Conservation (phyloP, 352 stramenopile species). For the Plasmopara halstedii region DNA sequence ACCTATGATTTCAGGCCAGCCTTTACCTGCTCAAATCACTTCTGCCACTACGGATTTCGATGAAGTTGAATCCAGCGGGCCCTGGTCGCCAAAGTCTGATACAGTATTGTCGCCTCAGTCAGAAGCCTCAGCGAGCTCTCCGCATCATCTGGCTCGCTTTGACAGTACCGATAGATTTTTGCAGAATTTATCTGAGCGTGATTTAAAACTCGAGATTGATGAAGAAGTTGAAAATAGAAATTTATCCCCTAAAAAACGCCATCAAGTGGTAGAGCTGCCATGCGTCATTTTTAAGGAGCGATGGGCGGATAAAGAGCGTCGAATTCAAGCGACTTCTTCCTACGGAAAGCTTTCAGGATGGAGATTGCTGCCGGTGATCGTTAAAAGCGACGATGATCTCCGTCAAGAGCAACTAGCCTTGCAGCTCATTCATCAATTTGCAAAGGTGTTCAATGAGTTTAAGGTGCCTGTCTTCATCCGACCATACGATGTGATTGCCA, state of each 20-base stretch:
- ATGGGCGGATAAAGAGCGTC: constrained; percentile 91
- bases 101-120: constrained; percentile 45
- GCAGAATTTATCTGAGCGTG: constrained; percentile 54
- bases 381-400: constrained; percentile 98
- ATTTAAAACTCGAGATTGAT: constrained; percentile 62
- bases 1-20: constrained; percentile 7
- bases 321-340: constrained; percentile 82
- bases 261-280: constrained; percentile 28
- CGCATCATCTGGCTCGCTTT: constrained; percentile 45
- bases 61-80: constrained; percentile 19
- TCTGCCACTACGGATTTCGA: constrained; percentile 14
- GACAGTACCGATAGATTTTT: constrained; percentile 76
- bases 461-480: constrained; percentile 92
- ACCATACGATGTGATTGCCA: constrained; percentile 96
- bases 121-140: constrained; percentile 46
- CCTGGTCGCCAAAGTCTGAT: constrained; percentile 61
- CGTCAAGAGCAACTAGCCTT: constrained; percentile 96
- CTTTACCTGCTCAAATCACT: constrained; percentile 6
- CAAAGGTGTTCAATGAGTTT: constrained; percentile 91
- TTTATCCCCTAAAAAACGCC: constrained; percentile 14
- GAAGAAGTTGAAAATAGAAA: constrained; percentile 27
- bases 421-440: constrained; percentile 94
- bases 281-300: constrained; percentile 92
- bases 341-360: constrained; percentile 81
- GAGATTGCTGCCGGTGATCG: constrained; percentile 91